A percentile compares a stretch with the other conserved stretches of the same genome.
These are phyloP conservation scores for Wickerhamomyces chambardii DNA, from an alignment of 805 yeast species.

Conservation along the genomic window DNA sequence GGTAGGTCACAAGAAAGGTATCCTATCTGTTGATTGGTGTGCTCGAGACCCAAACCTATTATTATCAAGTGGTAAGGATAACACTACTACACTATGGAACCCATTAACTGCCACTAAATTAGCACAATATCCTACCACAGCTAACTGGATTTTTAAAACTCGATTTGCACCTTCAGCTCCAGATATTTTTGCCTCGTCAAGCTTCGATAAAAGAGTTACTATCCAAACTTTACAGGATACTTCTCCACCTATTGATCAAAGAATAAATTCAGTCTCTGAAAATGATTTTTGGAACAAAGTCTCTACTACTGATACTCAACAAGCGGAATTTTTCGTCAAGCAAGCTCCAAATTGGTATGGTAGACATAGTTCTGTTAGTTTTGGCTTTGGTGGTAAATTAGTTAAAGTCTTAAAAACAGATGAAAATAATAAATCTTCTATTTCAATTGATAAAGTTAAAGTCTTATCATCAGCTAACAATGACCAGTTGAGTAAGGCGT, in stretches of 20 bases:
- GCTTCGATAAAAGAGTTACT: slow-evolving; percentile 75
- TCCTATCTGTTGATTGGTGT: slow-evolving; percentile 92
- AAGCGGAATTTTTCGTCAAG: slow-evolving; percentile 58
- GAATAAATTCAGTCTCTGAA: slow-evolving; percentile 39
- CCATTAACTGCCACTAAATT: slow-evolving; percentile 64
- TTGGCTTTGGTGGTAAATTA: slow-evolving; percentile 93
- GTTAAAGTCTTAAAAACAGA: slow-evolving; percentile 43
- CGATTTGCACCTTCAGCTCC: slow-evolving; percentile 85
- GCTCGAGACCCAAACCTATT: slow-evolving; percentile 67
- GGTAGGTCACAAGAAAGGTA: slow-evolving; percentile 80
- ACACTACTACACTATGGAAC: slow-evolving; percentile 84
- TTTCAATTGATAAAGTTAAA: slow-evolving; percentile 32
- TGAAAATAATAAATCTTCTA: slow-evolving; percentile 28
- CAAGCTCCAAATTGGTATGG: slow-evolving; percentile 92
- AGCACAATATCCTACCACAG: slow-evolving; percentile 85
- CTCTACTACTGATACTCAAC: slow-evolving; percentile 57
- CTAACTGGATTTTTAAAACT: slow-evolving; percentile 91
- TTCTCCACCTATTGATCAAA: slow-evolving; percentile 40
- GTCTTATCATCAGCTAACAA: slow-evolving; percentile 25
- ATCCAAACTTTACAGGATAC: slow-evolving; percentile 89
- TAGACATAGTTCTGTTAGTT: slow-evolving; percentile 62
- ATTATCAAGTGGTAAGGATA: slow-evolving; percentile 90
- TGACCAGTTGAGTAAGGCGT: slow-evolving; percentile 42
- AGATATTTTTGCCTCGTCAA: slow-evolving; percentile 80
- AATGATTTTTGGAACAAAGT: slow-evolving; percentile 83